Percentiles rank a stretch among this genome's conserved stretches.
Evolutionary conservation across 2,329 filamentous ascomycete genomes (phyloP).

Genomic region (Karstenula rhodostoma): DNA sequence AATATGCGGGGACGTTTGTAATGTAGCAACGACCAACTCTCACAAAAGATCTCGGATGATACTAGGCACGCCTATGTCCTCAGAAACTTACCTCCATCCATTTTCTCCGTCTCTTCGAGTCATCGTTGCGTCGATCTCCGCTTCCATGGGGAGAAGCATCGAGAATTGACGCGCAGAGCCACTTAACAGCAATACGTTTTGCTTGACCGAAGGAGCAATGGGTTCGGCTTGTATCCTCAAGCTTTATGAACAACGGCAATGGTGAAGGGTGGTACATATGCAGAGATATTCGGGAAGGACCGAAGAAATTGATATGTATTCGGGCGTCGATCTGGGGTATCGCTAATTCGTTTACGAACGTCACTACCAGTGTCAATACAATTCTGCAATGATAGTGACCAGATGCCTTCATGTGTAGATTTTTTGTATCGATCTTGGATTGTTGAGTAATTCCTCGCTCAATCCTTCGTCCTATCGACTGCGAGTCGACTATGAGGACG

Average conservation of each 20-base stretch:
- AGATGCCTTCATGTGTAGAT: neutral
- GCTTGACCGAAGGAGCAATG: slow-evolving; percentile 4
- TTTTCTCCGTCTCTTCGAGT: neutral
- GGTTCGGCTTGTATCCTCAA: neutral
- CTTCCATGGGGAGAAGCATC: neutral
- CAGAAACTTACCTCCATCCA: neutral
- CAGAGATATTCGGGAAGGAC: neutral
- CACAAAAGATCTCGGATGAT: neutral
- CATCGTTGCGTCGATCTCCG: slow-evolving; percentile 3
- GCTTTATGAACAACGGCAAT: neutral
- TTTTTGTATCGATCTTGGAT: neutral
- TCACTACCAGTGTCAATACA: neutral
- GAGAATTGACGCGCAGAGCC: neutral
- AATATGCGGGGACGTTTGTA: neutral
- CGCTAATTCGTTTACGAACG: neutral
- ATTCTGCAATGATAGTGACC: neutral
- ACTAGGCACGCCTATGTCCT: neutral
- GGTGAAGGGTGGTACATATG: neutral
- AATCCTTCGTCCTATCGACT: neutral
- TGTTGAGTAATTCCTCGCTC: neutral
- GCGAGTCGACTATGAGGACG: slow-evolving; percentile 13
- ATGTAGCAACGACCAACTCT: neutral
- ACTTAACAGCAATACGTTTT: neutral
- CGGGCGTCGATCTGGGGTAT: neutral
- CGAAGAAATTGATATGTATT: slow-evolving; percentile 11